phyloP scores from a whole-genome alignment of 768 basidiomycete genomes.

The Cyclocybe cylindracea region DNA sequence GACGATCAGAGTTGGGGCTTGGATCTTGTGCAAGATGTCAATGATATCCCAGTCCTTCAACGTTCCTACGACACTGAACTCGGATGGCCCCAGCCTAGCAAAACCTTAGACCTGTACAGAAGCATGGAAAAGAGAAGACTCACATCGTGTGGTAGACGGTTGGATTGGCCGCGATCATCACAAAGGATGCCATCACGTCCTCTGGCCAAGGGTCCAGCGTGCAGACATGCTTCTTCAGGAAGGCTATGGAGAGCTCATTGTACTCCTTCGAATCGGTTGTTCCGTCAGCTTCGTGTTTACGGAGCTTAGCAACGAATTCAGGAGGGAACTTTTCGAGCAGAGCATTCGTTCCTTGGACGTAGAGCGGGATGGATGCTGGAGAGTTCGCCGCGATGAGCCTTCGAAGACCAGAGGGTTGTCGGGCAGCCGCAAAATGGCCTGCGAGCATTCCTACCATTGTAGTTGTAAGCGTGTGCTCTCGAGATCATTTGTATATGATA shows the following conservation, averaged over 20 bases:
- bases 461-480: neutral
- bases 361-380: slow-evolving; percentile 30
- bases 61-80: slow-evolving; percentile 28
- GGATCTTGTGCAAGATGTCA: slow-evolving; percentile 19
- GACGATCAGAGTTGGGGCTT: slow-evolving; percentile 20
- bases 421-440: slow-evolving; percentile 17
- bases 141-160: slow-evolving; percentile 35
- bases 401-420: slow-evolving; percentile 18
- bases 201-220: slow-evolving; percentile 33
- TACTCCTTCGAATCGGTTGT: slow-evolving; percentile 29
- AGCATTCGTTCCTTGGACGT: slow-evolving; percentile 21
- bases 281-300: slow-evolving; percentile 29
- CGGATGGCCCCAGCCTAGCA: slow-evolving; percentile 35
- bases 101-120: neutral
- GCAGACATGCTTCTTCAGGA: slow-evolving; percentile 36
- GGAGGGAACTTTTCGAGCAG: slow-evolving; percentile 25
- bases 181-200: slow-evolving; percentile 27
- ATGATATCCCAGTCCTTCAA: slow-evolving; percentile 21
- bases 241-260: slow-evolving; percentile 23
- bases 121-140: slow-evolving; percentile 4
- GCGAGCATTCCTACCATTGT: slow-evolving; percentile 16
- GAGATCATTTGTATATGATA: neutral
- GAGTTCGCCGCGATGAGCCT: slow-evolving; percentile 33
- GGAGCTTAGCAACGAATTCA: slow-evolving; percentile 25
- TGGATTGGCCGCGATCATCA: slow-evolving; percentile 24